A percentile compares a stretch with the other conserved stretches of the same genome.
Evolutionary conservation across 768 basidiomycete genomes (phyloP).

Genomic region (Hericium erinaceus): DNA sequence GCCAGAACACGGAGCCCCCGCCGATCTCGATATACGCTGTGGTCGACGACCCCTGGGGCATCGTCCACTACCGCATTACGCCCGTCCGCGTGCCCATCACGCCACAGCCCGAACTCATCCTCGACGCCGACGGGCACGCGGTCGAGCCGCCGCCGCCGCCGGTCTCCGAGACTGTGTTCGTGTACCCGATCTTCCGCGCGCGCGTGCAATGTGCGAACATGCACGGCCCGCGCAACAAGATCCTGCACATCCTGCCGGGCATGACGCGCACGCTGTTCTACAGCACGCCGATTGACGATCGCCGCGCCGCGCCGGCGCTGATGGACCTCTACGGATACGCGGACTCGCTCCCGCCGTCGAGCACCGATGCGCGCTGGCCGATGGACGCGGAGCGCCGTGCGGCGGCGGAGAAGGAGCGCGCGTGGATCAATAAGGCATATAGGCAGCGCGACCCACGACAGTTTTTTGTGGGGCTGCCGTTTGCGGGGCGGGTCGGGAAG

Average conservation of each 20-base stretch:
- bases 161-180: background rate
- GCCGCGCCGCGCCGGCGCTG: slow-evolving; percentile 3
- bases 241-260: slow-evolving; percentile 8
- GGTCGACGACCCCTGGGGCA: background rate
- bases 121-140: background rate
- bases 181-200: slow-evolving; percentile 9
- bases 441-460: slow-evolving; percentile 4
- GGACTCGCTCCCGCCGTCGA: slow-evolving; percentile 5
- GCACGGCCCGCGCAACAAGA: background rate
- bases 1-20: background rate
- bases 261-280: slow-evolving; percentile 5
- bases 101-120: background rate
- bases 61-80: background rate
- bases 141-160: background rate
- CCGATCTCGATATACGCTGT: background rate
- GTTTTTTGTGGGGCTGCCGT: slow-evolving; percentile 6
- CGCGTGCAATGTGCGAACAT: background rate
- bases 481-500: slow-evolving; percentile 6
- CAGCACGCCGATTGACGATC: slow-evolving; percentile 7
- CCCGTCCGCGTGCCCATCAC: background rate
- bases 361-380: slow-evolving; percentile 7
- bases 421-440: slow-evolving; percentile 9
- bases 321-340: slow-evolving; percentile 11
- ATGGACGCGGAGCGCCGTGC: slow-evolving; percentile 8
- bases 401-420: slow-evolving; percentile 12